phyloP scores from a whole-genome alignment of 148 eudicot genomes.

The Salicornia ramosissima region DNA sequence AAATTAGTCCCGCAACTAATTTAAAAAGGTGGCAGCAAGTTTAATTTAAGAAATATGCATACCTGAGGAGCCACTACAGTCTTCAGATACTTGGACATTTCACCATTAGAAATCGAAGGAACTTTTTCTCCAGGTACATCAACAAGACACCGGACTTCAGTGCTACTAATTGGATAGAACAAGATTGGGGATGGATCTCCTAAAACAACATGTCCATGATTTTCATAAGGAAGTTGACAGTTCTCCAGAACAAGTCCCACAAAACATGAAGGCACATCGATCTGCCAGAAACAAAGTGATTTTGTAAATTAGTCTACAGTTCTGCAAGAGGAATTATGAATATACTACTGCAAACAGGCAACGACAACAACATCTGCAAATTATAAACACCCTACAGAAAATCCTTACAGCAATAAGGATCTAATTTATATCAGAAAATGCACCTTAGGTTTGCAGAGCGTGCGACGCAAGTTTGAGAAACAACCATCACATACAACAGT shows the following conservation, averaged over 20 bases:
- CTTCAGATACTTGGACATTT: conserved; percentile 74
- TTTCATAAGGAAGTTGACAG: conserved; percentile 59
- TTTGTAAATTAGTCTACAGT: conserved; percentile 1
- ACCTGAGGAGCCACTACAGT: conserved; percentile 70
- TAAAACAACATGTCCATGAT: conserved; percentile 76
- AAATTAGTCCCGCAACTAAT: background rate
- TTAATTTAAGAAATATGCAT: conserved; percentile 5
- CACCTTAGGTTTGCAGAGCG: conserved; percentile 79
- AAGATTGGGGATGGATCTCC: conserved; percentile 79
- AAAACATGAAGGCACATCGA: conserved; percentile 77
- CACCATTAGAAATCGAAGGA: conserved; percentile 74
- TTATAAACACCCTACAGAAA: background rate
- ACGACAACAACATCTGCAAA: background rate
- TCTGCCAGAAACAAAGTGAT: conserved; percentile 36
- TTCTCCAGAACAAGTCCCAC: conserved; percentile 85
- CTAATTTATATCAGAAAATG: background rate
- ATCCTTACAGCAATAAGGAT: background rate
- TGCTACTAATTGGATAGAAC: conserved; percentile 73
- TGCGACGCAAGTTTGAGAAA: conserved; percentile 73
- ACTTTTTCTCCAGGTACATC: conserved; percentile 90
- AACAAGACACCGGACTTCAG: conserved; percentile 76
- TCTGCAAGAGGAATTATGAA: background rate
- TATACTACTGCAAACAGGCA: conserved; percentile 1
- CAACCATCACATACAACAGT: conserved; percentile 93
- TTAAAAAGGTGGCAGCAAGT: background rate